Conservation (phyloP, 495 filamentous ascomycete species). For the Mytilinidion resinicola region DNA sequence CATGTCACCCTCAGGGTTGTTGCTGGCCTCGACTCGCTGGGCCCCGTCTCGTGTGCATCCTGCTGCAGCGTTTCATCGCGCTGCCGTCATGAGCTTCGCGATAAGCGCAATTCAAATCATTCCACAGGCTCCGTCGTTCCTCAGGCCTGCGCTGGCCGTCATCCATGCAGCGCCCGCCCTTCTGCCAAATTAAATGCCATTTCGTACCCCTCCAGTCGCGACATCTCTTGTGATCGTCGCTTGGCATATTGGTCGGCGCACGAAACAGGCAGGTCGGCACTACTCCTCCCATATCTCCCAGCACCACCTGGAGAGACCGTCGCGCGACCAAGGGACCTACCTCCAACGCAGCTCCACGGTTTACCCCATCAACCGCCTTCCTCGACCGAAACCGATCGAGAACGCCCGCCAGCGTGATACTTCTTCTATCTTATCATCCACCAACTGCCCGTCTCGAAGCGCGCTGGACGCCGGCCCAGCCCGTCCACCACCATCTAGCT, state of each 20-base stretch:
- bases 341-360: not conserved
- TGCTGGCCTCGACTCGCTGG: not conserved
- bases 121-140: not conserved
- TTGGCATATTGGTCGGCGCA: not conserved
- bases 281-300: not conserved
- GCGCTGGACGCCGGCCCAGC: not conserved
- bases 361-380: not conserved
- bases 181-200: not conserved
- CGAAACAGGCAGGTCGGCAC: not conserved
- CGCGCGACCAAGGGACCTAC: not conserved
- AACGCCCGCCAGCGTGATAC: not conserved
- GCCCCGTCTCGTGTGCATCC: not conserved
- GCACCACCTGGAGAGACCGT: not conserved
- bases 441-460: not conserved
- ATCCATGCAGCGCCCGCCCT: not conserved
- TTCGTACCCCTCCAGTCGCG: no score
- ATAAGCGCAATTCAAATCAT: no score
- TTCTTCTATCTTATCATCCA: not conserved
- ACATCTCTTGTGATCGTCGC: not conserved
- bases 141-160: not conserved
- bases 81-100: not conserved
- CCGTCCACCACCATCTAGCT: not conserved
- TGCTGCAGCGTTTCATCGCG: not conserved
- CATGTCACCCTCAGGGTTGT: no score
- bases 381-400: not conserved